Evolutionary conservation across 2,329 filamentous ascomycete species (phyloP).

Genomic region (Samsoniella hepiali): DNA sequence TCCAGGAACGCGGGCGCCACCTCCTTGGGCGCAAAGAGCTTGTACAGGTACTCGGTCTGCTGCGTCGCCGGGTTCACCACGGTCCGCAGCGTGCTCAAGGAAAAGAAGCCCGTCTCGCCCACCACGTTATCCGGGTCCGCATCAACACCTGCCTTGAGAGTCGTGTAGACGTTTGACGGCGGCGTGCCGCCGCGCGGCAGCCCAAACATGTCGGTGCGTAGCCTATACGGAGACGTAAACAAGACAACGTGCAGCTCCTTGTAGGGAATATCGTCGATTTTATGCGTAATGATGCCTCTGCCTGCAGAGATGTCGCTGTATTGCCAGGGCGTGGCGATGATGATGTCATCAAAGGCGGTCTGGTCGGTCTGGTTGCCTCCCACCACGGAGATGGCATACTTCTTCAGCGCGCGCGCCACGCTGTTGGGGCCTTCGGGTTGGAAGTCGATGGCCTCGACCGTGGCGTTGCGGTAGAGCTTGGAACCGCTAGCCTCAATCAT

Average conservation of each 20-base stretch:
- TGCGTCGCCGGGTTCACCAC: constrained; percentile 58
- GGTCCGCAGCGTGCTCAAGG: constrained; percentile 69
- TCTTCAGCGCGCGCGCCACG: constrained; percentile 37
- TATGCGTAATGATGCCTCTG: constrained; percentile 62
- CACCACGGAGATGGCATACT: constrained; percentile 46
- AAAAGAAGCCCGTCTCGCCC: constrained; percentile 78
- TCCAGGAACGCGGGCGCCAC: constrained; percentile 54
- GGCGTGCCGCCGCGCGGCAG: constrained; percentile 54
- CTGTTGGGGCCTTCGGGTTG: constrained; percentile 44
- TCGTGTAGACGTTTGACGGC: constrained; percentile 79
- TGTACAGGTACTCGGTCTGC: constrained; percentile 57
- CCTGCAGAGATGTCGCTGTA: constrained; percentile 67
- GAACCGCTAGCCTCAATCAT: constrained; percentile 69
- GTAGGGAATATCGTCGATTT: constrained; percentile 79
- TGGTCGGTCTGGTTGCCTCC: constrained; percentile 39
- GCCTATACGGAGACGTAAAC: constrained; percentile 71
- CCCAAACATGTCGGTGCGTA: constrained; percentile 72
- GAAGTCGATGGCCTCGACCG: constrained; percentile 55
- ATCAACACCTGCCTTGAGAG: constrained; percentile 61
- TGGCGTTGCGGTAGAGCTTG: constrained; percentile 61
- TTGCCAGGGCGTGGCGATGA: constrained; percentile 82
- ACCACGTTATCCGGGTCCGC: constrained; percentile 54
- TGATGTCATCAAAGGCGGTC: constrained; percentile 69
- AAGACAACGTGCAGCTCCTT: constrained; percentile 85
- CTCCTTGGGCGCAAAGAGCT: constrained; percentile 59